Conservation (phyloP, 306 rosid species). For the Crataegus laevigata region DNA sequence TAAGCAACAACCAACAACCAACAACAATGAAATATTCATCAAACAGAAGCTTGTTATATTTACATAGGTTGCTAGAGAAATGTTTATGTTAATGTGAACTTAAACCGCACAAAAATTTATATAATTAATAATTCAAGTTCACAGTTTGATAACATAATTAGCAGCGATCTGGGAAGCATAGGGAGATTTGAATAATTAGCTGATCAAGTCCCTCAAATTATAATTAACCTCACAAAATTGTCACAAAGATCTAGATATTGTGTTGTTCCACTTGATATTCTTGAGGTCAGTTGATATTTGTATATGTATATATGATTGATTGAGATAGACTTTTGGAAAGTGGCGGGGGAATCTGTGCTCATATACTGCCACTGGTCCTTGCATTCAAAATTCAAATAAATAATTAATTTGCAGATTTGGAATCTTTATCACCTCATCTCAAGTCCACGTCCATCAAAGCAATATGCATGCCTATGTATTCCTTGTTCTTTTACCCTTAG, state of each 20-base stretch:
- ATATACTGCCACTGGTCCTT: slow-evolving; percentile 19
- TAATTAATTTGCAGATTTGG: background rate
- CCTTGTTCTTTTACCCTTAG: slow-evolving; percentile 1
- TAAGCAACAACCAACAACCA: background rate
- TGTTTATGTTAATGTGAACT: no score
- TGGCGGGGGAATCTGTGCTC: slow-evolving; percentile 15
- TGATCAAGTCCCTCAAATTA: background rate
- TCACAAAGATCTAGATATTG: background rate
- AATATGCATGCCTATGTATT: background rate
- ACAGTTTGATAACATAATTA: no score
- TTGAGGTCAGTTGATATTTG: background rate
- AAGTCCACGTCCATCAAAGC: background rate
- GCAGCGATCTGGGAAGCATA: no score
- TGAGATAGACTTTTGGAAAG: slow-evolving; percentile 20
- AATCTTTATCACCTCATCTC: slow-evolving; percentile 27
- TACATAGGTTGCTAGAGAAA: background rate
- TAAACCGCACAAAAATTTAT: no score
- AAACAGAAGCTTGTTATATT: background rate
- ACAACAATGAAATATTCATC: background rate
- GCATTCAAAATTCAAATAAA: background rate
- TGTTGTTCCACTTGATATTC: background rate
- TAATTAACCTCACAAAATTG: background rate
- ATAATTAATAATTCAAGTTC: no score
- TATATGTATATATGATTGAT: background rate
- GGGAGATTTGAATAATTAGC: background rate